Evolutionary conservation across 2,329 filamentous ascomycete species (phyloP).

Genomic region (Pseudopyrenochaeta lycopersici): DNA sequence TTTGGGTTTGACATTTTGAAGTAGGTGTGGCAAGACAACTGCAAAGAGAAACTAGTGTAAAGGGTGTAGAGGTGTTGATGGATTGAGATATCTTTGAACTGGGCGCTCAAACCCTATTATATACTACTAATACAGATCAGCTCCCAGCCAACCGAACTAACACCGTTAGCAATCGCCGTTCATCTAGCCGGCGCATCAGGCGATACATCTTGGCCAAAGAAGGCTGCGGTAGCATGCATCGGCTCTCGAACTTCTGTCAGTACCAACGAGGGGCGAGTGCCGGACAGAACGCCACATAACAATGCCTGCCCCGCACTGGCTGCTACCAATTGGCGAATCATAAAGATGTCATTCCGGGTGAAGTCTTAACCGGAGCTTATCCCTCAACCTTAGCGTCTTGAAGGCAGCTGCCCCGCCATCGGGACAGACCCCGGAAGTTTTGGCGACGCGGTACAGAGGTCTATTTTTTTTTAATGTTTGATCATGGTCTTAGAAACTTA

Average conservation of each 20-base stretch:
- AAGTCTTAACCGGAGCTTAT: slow-evolving; percentile 36
- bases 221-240: slow-evolving; percentile 26
- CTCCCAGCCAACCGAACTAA: slow-evolving; percentile 26
- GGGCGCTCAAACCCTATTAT: slow-evolving; percentile 24
- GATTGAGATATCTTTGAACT: slow-evolving; percentile 1
- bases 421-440: slow-evolving; percentile 10
- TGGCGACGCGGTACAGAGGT: slow-evolving; percentile 15
- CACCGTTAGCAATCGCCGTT: slow-evolving; percentile 31
- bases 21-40: neutral
- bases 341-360: slow-evolving; percentile 28
- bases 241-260: slow-evolving; percentile 20
- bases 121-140: slow-evolving; percentile 10
- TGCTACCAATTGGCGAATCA: slow-evolving; percentile 65
- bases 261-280: slow-evolving; percentile 18
- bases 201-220: slow-evolving; percentile 14
- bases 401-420: slow-evolving; percentile 29
- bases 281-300: slow-evolving; percentile 22
- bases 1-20: slow-evolving; percentile 21
- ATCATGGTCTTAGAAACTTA: slow-evolving; percentile 1
- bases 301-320: slow-evolving; percentile 29
- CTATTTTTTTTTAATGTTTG: slow-evolving; percentile 1
- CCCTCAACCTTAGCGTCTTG: slow-evolving; percentile 10
- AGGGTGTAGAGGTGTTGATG: neutral
- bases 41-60: neutral
- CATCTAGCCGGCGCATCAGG: slow-evolving; percentile 33